Evolutionary conservation across 225 moss, liverwort and hornwort genomes (phyloP).

Genomic region (Rhytidiadelphus loreus): DNA sequence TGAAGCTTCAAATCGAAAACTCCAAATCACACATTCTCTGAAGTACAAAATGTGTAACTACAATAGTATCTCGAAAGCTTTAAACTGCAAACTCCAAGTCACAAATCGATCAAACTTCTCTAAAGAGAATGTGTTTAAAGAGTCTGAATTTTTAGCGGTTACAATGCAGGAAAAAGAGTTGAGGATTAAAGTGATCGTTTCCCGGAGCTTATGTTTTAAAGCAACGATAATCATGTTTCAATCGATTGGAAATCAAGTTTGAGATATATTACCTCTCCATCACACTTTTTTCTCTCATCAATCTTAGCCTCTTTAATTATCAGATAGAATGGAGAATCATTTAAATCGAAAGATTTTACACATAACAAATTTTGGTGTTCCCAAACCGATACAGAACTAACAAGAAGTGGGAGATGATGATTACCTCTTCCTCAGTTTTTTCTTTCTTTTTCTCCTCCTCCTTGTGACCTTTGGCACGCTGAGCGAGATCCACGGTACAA

Average conservation of each 20-base stretch:
- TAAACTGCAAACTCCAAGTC: neutral
- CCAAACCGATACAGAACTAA: neutral
- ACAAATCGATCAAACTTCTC: neutral
- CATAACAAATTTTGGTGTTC: neutral
- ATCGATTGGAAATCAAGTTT: neutral
- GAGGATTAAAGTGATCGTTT: neutral
- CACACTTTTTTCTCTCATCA: neutral
- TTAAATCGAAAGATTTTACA: neutral
- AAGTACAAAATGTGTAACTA: neutral
- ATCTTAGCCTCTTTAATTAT: neutral
- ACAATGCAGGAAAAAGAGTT: neutral
- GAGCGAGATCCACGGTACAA: constrained; percentile 56
- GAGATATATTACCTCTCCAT: neutral
- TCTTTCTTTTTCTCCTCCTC: neutral
- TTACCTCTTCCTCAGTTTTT: constrained; percentile 8
- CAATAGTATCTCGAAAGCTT: neutral
- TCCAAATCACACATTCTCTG: neutral
- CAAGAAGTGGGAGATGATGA: neutral
- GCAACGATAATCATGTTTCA: neutral
- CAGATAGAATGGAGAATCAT: neutral
- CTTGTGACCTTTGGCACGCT: constrained; percentile 19
- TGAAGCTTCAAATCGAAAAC: neutral
- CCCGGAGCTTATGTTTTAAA: neutral
- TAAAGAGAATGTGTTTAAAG: neutral
- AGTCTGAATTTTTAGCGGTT: neutral